phyloP scores from a whole-genome alignment of 176 grass and related monocot species.

The Rhynchospora tenuis region DNA sequence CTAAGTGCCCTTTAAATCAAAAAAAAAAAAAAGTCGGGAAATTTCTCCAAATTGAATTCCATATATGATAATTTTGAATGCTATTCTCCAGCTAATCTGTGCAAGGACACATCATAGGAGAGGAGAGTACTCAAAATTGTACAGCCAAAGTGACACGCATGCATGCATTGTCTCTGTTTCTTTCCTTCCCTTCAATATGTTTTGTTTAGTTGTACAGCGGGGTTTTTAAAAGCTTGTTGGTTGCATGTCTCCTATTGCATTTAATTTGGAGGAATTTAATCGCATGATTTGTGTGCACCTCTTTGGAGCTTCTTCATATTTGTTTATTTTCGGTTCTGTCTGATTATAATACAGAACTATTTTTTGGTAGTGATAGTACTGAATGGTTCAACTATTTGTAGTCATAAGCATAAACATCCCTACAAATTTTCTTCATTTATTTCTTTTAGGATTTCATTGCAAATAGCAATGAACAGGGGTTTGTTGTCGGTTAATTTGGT shows the following conservation, averaged over 20 bases:
- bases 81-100: slow-evolving; percentile 20
- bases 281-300: neutral
- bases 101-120: neutral
- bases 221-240: slow-evolving; percentile 20
- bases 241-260: slow-evolving; percentile 14
- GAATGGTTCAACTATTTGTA: neutral
- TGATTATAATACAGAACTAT: neutral
- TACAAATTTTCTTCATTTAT: neutral
- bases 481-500: neutral
- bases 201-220: slow-evolving; percentile 6
- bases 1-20: no score
- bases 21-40: no score
- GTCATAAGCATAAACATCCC: neutral
- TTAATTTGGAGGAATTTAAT: neutral
- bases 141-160: neutral
- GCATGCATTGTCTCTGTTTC: neutral
- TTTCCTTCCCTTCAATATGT: neutral
- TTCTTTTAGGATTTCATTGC: neutral
- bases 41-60: no score
- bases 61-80: neutral
- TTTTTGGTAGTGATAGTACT: neutral
- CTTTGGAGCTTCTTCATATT: neutral
- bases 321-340: neutral
- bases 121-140: neutral
- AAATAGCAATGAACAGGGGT: neutral